A percentile compares a stretch with the other conserved stretches of the same genome.
Evolutionary conservation across 2,329 filamentous ascomycete genomes (phyloP).

Genomic region (Tolypocladium amazonense): DNA sequence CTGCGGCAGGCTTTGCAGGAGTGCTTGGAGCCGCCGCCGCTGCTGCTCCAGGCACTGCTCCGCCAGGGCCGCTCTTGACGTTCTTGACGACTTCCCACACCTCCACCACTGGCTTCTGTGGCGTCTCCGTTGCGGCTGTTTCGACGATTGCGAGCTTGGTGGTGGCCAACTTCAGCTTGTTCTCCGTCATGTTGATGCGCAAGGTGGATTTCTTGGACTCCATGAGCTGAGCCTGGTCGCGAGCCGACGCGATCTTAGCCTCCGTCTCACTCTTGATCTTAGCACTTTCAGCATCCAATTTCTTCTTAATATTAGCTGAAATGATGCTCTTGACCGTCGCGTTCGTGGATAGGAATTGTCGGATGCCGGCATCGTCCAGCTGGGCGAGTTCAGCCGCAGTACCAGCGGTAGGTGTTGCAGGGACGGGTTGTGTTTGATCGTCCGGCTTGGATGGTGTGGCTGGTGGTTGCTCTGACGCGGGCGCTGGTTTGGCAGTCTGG

Average conservation of each 20-base stretch:
- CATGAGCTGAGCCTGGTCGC: conserved; percentile 58
- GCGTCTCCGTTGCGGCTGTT: conserved; percentile 75
- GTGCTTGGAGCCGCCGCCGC: conserved; percentile 1
- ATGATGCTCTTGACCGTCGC: conserved; percentile 48
- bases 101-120: conserved; percentile 70
- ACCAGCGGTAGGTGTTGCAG: conserved; percentile 24
- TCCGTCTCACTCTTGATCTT: conserved; percentile 48
- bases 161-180: conserved; percentile 48
- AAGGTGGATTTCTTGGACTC: conserved; percentile 64
- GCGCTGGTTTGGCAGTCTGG: conserved; percentile 8
- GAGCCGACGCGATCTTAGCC: conserved; percentile 40
- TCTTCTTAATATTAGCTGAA: conserved; percentile 54
- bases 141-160: conserved; percentile 72
- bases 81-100: conserved; percentile 79
- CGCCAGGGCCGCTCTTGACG: conserved; percentile 44
- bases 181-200: conserved; percentile 71
- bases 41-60: conserved; percentile 7
- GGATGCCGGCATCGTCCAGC: conserved; percentile 44
- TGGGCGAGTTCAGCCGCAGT: conserved; percentile 32
- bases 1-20: conserved; percentile 4
- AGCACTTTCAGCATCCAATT: conserved; percentile 55
- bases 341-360: conserved; percentile 46
- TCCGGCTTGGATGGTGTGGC: conserved; percentile 27
- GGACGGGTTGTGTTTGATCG: conserved; percentile 10
- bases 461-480: conserved; percentile 13